phyloP scores from a whole-genome alignment of 148 eudicot genomes.

The Silene conica region DNA sequence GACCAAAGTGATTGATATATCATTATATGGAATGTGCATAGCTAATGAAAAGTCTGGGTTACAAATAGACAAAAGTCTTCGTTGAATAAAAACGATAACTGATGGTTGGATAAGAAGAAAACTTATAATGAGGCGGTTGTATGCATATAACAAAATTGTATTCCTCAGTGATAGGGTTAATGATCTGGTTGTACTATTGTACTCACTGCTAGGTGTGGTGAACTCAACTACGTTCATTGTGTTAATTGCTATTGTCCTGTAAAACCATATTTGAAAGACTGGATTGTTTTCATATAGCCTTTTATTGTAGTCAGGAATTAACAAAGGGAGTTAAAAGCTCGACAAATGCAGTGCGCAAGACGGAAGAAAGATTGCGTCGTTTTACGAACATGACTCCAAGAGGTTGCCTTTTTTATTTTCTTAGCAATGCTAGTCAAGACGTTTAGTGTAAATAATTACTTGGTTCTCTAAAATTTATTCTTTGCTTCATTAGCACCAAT shows the following conservation, averaged over 20 bases:
- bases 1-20: background rate
- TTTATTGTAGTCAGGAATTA: slow-evolving; percentile 61
- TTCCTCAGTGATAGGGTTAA: no score
- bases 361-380: slow-evolving; percentile 65
- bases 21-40: background rate
- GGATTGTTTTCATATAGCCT: slow-evolving; percentile 6
- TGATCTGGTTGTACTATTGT: no score
- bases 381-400: slow-evolving; percentile 50
- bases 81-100: background rate
- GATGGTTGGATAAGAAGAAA: background rate
- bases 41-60: background rate
- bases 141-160: no score
- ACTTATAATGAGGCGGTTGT: background rate
- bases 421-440: background rate
- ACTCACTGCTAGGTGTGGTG: no score
- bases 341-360: slow-evolving; percentile 73
- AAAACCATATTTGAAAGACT: background rate
- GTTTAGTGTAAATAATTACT: background rate
- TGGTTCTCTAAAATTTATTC: slow-evolving; percentile 34
- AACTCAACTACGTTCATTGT: no score
- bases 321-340: slow-evolving; percentile 82
- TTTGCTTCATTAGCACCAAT: slow-evolving; percentile 45
- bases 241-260: background rate
- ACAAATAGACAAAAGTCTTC: background rate
- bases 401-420: slow-evolving; percentile 43